Percentiles rank a stretch among this genome's conserved stretches.
phyloP scores from a whole-genome alignment of 495 filamentous ascomycete genomes.

The Tuber indicum region DNA sequence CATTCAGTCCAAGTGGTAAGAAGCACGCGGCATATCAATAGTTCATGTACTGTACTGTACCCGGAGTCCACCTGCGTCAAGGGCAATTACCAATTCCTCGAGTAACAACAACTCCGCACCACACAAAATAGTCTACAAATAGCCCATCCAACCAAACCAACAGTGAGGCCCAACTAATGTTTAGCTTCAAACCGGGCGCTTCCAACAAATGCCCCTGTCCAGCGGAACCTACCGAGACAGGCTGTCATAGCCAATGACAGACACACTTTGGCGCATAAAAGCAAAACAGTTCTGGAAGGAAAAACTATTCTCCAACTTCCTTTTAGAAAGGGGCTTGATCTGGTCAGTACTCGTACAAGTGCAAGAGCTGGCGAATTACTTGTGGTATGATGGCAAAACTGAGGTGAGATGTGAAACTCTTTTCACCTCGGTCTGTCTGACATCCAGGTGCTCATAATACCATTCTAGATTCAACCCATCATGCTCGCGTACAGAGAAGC shows the following conservation, averaged over 20 bases:
- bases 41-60: no score
- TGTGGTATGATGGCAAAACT: background rate
- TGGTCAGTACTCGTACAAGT: background rate
- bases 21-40: background rate
- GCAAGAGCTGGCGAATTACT: no score
- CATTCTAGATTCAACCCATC: background rate
- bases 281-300: background rate
- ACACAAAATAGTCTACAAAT: background rate
- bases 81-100: background rate
- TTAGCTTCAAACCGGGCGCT: background rate
- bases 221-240: background rate
- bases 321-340: background rate
- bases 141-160: background rate
- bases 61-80: background rate
- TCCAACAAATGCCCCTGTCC: background rate
- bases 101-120: background rate
- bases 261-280: background rate
- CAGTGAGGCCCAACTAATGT: background rate
- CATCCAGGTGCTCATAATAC: background rate
- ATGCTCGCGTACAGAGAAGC: background rate
- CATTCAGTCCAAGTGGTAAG: background rate
- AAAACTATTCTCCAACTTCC: background rate
- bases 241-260: background rate
- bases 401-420: background rate
- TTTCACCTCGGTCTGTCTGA: background rate